Evolutionary conservation across 306 rosid genomes (phyloP), one percentile per base, ranked within the genome.

Genomic region (Comarum palustre): DNA sequence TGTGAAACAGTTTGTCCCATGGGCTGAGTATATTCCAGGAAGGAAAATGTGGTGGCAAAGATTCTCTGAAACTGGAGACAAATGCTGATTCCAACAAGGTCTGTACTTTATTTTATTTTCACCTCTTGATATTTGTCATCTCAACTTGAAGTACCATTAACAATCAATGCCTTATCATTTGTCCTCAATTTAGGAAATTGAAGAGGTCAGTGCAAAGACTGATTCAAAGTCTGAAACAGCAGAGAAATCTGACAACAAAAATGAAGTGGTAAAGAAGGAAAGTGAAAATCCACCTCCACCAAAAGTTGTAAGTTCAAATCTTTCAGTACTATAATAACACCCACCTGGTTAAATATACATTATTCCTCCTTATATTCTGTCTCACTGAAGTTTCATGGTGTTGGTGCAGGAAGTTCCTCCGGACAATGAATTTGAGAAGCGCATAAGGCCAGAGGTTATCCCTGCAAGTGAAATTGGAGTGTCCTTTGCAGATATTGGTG

Each of bases 341-440:
- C 31, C 68, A 25, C 51, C 29, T 65, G 52, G 13, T 46, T 76
- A 3, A 17, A 42, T 36, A 31, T 48, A 42, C 12, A 27, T 76
- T 14, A 62, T 75, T 72, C 57, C 57, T 66, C 63, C 10, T 46
- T 22, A 39, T 54, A 8, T 70, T 20, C 38, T 68, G 20, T 59
- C 62, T 41, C 64, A 47, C 50, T 45, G 45, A 70, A 73, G 61
- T 51, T 60, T 19, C 58, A 12, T 62, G 61, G 31, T 39, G 36
- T 38, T 74, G 15, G 61, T 75, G 74, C 84, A 90, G 97, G 97
- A 90, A 85, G 79, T 82, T 66, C 81, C 81, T 7, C 86, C 93
- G 9, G 94, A 90, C 85, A 90, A 90, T 13, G 97, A 90, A 77
- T 90, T 88, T 66, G 97, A 90, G 84, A 90, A 84, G 83, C 97